A percentile compares a stretch with the other conserved stretches of the same genome.
Conservation (phyloP, 331 rosid species). For the Erythrophleum ivorense region DNA sequence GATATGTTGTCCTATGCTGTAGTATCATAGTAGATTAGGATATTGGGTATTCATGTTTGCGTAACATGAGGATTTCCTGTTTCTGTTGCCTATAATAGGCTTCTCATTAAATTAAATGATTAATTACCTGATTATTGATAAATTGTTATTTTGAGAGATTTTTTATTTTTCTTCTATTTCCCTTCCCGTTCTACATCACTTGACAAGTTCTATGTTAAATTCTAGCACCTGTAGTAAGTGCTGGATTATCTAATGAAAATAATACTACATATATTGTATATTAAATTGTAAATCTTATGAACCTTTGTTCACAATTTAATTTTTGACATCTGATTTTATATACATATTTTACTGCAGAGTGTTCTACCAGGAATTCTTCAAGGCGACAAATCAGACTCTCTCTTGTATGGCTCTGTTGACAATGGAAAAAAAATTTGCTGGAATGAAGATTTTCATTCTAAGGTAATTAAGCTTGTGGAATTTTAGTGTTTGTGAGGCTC, state of each 20-base stretch:
- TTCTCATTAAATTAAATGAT: background rate
- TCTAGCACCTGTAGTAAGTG: conserved; percentile 1
- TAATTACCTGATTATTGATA: background rate
- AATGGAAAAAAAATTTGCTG: conserved; percentile 98
- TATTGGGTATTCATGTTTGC: background rate
- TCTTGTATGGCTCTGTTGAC: conserved; percentile 97
- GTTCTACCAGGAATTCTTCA: conserved; percentile 99
- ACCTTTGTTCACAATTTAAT: conserved; percentile 30
- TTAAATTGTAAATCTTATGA: conserved; percentile 12
- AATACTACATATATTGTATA: background rate
- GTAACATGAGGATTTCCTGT: background rate
- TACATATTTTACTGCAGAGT: conserved; percentile 65
- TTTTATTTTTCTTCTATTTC: background rate
- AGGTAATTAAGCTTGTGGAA: conserved; percentile 59
- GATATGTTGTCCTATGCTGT: background rate
- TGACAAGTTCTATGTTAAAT: background rate
- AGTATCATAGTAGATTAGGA: background rate
- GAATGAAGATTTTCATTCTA: conserved; percentile 96
- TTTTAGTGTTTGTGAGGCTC: conserved; percentile 25
- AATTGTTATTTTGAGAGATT: background rate
- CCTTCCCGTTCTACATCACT: background rate
- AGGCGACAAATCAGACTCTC: conserved; percentile 98
- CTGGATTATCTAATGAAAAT: conserved; percentile 14
- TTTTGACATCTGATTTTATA: conserved; percentile 14
- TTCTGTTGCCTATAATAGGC: background rate